Evolutionary conservation across 257 asterid species (phyloP), one percentile per base, ranked within the genome.

Genomic region (Salvia miltiorrhiza): DNA sequence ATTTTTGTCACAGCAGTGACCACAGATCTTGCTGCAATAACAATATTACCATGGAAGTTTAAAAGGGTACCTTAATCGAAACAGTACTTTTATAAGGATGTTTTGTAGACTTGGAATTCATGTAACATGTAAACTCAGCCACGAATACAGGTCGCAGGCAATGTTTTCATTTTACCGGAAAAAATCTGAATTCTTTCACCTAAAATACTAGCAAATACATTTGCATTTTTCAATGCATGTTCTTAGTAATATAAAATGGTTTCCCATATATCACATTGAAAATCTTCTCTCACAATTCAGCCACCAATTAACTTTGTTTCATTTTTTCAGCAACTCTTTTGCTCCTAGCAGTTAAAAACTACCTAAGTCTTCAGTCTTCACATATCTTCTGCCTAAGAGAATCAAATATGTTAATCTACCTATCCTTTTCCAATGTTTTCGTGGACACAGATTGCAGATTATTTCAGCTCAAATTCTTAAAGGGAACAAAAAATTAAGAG

Each of bases 11-110:
- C 8, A 47, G 77, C 62, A 37, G 76, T 73, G 49, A 71, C 73
- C 70, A 84, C 41, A 30, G 74, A 74, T 73, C 90, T 81, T 84
- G 71, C 95, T 89, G 84, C 75, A 76, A 80, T 62, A 73, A 76
- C 59, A 73, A 70, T 21, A 33, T 45, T 43, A 63, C 30, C 10
- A 32, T 32, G 54, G 24, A 53, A 58, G 44, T 13, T 21, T 53
- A 16, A n/a, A 57, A 58, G 63, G 56, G 21, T 40, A 5, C 49
- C 11, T 37, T 7, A 4, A 47, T 16, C 26, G 14, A 57, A 28
- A 57, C 23, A 30, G 4, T 57, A 30, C 4, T n/a, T n/a, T n/a
- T n/a, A n/a, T n/a, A n/a, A n/a, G n/a, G n/a, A n/a, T n/a, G 33
- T 3, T 66, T 37, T 9, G 26, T 13, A 50, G 64, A 39, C 11